Conservation (phyloP, 1,139 yeast genomes). For the Pichia sp. region DNA sequence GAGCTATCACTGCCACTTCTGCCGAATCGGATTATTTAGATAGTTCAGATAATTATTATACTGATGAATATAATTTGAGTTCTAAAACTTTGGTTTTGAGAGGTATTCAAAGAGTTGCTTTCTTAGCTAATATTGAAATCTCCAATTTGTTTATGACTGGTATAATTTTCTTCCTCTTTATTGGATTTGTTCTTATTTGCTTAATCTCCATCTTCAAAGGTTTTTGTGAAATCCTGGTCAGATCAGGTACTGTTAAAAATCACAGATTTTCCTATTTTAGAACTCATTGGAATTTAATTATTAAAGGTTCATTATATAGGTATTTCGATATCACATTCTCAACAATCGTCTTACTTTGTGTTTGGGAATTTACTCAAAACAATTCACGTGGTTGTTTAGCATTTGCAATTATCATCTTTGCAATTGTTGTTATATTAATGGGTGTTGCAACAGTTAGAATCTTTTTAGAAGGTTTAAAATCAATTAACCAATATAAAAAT, state of each 20-base stretch:
- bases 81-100: conserved; percentile 72
- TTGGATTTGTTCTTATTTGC: conserved; percentile 65
- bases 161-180: conserved; percentile 71
- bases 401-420: conserved; percentile 53
- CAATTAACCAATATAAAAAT: conserved; percentile 68
- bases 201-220: conserved; percentile 67
- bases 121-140: conserved; percentile 74
- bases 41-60: conserved; percentile 55
- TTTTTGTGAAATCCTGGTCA: conserved; percentile 59
- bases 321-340: conserved; percentile 78
- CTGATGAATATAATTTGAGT: conserved; percentile 57
- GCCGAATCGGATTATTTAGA: conserved; percentile 40
- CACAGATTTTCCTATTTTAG: conserved; percentile 74
- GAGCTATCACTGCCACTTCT: conserved; percentile 22
- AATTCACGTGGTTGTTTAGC: conserved; percentile 83
- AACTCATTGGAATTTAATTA: conserved; percentile 68
- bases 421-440: conserved; percentile 55
- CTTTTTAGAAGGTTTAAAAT: conserved; percentile 60
- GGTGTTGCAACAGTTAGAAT: conserved; percentile 72
- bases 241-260: conserved; percentile 53
- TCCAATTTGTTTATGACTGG: conserved; percentile 84
- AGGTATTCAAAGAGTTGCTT: conserved; percentile 91
- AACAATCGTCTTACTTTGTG: conserved; percentile 70
- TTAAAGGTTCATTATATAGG: conserved; percentile 85
- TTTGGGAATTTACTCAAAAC: conserved; percentile 81